These are phyloP conservation scores for Pelargonium australe DNA, from an alignment of 441 rosid species.

Conservation along the genomic window DNA sequence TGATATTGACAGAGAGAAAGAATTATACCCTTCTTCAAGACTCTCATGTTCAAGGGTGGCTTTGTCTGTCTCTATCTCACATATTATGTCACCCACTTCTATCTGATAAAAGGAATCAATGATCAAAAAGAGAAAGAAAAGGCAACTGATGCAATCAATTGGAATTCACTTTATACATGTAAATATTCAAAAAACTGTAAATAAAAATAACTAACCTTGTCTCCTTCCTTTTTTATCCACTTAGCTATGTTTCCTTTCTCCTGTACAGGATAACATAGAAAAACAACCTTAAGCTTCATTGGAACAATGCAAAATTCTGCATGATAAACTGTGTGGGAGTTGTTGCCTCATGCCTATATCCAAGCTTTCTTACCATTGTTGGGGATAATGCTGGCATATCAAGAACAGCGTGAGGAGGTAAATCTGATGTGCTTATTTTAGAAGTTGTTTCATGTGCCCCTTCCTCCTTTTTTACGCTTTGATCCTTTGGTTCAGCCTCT, in stretches of 20 bases:
- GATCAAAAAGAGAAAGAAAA: conserved; percentile 8
- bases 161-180: conserved; percentile 7
- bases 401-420: conserved; percentile 76
- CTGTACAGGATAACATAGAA: conserved; percentile 37
- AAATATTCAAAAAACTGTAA: background rate
- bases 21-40: conserved; percentile 89
- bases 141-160: conserved; percentile 19
- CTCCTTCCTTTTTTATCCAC: conserved; percentile 97
- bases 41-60: conserved; percentile 94
- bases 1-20: conserved; percentile 19
- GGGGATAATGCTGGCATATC: conserved; percentile 99
- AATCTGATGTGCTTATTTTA: conserved; percentile 38
- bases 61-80: conserved; percentile 99
- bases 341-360: conserved; percentile 18
- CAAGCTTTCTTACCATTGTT: conserved; percentile 63
- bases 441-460: conserved; percentile 37
- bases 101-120: conserved; percentile 48
- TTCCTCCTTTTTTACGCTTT: conserved; percentile 34
- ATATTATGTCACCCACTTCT: conserved; percentile 87
- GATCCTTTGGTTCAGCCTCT: conserved; percentile 39
- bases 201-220: conserved; percentile 54
- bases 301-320: conserved; percentile 17
- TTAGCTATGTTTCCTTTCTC: conserved; percentile 80
- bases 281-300: conserved; percentile 21
- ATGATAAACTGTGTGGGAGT: conserved; percentile 14